These are phyloP conservation scores for Cystofilobasidium macerans DNA, from an alignment of 768 basidiomycete species.

Conservation along the genomic window DNA sequence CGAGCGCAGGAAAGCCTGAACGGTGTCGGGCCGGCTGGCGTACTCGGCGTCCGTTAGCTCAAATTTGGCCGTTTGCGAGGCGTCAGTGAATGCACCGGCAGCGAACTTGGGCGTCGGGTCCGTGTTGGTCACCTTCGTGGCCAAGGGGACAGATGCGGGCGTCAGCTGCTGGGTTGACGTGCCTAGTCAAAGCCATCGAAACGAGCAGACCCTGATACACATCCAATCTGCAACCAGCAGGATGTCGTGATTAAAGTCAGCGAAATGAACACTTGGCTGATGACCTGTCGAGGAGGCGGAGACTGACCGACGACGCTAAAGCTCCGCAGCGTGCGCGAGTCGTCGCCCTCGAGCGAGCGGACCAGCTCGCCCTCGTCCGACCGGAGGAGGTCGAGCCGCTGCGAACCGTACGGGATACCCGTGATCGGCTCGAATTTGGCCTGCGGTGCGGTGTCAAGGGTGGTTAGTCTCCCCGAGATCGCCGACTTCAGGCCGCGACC, in stretches of 20 bases:
- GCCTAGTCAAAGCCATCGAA: not conserved
- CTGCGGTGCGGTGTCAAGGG: constrained; percentile 42
- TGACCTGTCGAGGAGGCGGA: too few species aligned
- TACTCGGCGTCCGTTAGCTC: constrained; percentile 76
- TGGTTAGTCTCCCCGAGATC: too few species aligned
- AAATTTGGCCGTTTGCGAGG: constrained; percentile 81
- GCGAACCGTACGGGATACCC: constrained; percentile 69
- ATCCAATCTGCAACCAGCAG: constrained; percentile 50
- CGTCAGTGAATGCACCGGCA: constrained; percentile 74
- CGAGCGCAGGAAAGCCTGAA: constrained; percentile 75
- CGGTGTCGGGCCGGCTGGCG: constrained; percentile 68
- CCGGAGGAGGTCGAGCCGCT: constrained; percentile 54
- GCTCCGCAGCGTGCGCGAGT: constrained; percentile 59
- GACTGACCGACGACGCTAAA: constrained; percentile 49
- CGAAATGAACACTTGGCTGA: too few species aligned
- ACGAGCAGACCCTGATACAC: constrained; percentile 56
- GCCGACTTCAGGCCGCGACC: not conserved
- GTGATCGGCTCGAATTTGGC: constrained; percentile 78
- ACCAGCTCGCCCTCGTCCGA: constrained; percentile 48
- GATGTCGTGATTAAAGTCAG: not conserved
- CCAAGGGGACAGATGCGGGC: not conserved
- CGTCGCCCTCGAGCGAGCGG: constrained; percentile 45
- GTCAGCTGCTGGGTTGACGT: not conserved
- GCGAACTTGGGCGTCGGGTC: constrained; percentile 59
- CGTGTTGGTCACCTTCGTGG: constrained; percentile 55